Evolutionary conservation across 768 basidiomycete species (phyloP), one percentile per base, ranked within the genome.

Genomic region (Kwoniella heveanensis): DNA sequence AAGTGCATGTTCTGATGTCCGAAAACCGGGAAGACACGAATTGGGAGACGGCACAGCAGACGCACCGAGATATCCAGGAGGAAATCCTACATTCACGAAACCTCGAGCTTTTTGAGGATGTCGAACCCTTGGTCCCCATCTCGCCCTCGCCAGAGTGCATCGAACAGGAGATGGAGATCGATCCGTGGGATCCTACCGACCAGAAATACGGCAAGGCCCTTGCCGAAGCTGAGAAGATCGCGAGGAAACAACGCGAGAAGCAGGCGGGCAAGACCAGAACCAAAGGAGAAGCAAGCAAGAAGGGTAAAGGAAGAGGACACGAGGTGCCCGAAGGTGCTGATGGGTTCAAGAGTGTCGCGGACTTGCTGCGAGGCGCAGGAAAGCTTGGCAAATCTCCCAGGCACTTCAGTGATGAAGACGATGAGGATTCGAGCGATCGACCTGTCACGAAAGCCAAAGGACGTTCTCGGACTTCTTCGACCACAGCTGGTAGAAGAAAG

Each of bases 81-180:
- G 85, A 88, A 46, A 96, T 99, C 76, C 85, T 88, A 53, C 87
- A 88, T 58, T 92, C 92, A 25, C 88, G 90, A 57, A 85, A 89
- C 66, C 86, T 96, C 30, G 93, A 98, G 78, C 84, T 98, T 10
- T 99, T 92, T 72, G 87, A 84, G n/a, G 96, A 99, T 77, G 90
- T 95, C 54, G 86, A 88, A 62, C 89, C 92, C 0, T 82, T 99
- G 12, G 82, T 98, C 2, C 93, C 95, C 0, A 85, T 85, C 37
- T 84, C 90, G 65, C 80, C 88, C 66, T 87, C 88, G 48, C 93
- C 93, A 0, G 83, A 86, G 64, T 88, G 87, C 68, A 79, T 91
- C 32, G 90, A 94, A 80, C 88, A 88, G 80, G 83, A 81, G 22
- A 92, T 96, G 87, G 88, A 89, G 54, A 90, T 93, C 39, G 86